These are phyloP conservation scores for Botrytis fabae DNA, from an alignment of 2,329 filamentous ascomycete species.

Conservation along the genomic window DNA sequence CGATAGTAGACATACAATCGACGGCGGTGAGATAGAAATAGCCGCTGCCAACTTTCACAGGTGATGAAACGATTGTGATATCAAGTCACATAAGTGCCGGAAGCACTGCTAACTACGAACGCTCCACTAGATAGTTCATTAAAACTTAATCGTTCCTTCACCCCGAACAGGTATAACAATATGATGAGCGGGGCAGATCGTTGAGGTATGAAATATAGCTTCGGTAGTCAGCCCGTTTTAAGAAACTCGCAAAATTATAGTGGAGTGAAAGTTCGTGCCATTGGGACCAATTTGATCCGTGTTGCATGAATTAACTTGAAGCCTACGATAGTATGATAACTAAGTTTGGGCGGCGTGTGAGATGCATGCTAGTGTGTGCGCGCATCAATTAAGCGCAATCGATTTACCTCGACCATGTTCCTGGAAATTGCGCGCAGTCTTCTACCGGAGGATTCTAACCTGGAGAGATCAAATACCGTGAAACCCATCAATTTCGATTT, in stretches of 20 bases:
- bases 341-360: neutral
- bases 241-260: neutral
- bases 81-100: slow-evolving; percentile 1
- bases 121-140: neutral
- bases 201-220: neutral
- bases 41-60: neutral
- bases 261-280: neutral
- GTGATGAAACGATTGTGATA: slow-evolving; percentile 2
- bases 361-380: neutral
- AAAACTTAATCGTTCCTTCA: slow-evolving; percentile 4
- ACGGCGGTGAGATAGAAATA: neutral
- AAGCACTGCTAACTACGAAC: neutral
- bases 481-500: neutral
- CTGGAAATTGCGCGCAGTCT: neutral
- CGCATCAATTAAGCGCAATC: neutral
- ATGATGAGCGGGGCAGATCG: neutral
- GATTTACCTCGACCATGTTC: neutral
- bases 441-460: slow-evolving; percentile 6
- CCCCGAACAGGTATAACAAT: neutral
- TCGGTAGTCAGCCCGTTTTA: neutral
- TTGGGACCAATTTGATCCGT: neutral
- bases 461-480: neutral
- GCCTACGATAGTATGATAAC: neutral
- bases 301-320: neutral
- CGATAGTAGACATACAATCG: neutral